Evolutionary conservation across 371 early-diverging fungal genomes (phyloP).

Genomic region (Actinomucor elegans): DNA sequence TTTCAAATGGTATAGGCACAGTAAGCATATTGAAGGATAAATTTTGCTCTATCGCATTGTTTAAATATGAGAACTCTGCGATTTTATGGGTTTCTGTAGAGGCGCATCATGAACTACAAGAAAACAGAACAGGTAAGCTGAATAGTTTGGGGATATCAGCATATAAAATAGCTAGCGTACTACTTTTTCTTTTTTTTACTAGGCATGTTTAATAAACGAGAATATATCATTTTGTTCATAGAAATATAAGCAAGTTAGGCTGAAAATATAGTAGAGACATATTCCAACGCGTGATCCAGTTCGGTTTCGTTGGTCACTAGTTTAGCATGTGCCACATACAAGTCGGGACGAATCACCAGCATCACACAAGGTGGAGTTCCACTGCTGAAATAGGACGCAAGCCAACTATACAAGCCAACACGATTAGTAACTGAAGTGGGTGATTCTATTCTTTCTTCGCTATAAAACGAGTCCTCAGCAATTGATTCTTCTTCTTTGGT

Average conservation of each 20-base stretch:
- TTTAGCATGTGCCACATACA: conserved; percentile 12
- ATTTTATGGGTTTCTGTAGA: too few species aligned
- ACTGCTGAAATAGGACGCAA: neutral
- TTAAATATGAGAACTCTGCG: too few species aligned
- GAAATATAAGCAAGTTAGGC: too few species aligned
- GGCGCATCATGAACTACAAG: too few species aligned
- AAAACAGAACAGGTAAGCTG: too few species aligned
- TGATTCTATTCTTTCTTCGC: conserved; percentile 8
- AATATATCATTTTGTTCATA: neutral
- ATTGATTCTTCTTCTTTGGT: neutral
- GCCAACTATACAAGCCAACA: conserved; percentile 1
- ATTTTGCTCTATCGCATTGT: too few species aligned
- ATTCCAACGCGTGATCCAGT: neutral
- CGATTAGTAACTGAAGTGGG: conserved; percentile 1
- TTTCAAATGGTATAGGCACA: too few species aligned
- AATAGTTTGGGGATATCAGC: neutral
- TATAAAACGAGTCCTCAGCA: conserved; percentile 6
- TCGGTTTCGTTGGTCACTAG: conserved; percentile 14
- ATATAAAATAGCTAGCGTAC: neutral
- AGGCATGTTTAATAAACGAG: neutral
- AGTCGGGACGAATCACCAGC: conserved; percentile 12
- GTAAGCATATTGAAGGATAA: too few species aligned
- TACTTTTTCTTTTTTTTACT: neutral
- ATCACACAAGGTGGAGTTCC: neutral
- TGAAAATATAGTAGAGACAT: conserved; percentile 1